Base-by-base conservation (phyloP, 345 rosid species). In the Pelargonium nanum region DNA sequence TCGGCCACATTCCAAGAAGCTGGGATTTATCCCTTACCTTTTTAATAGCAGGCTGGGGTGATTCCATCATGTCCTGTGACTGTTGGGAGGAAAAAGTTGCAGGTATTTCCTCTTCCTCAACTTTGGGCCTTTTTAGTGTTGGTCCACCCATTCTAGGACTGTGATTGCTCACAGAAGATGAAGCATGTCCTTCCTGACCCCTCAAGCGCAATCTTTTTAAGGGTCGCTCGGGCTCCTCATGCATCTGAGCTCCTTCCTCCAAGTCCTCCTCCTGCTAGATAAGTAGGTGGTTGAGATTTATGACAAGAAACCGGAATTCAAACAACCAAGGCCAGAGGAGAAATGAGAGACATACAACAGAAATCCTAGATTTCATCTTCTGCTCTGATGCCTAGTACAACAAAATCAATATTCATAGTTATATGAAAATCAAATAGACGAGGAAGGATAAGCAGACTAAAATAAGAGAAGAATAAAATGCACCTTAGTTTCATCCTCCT, bases 401-500 rank as follows among this genome's bases (percentile, higher is more conserved):
- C n/a, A 23, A 59, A 74, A 59, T 17, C 59, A 22, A 52, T 5
- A 32, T 19, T 61, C 22, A 65, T 26, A 32, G 55, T 16, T 44
- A 52, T 22, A 61, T 16, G 12, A 8, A 22, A 8, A 57, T 8
- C 55, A 22, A 26, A n/a, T 45, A 60, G 22, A 62, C 55, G 53
- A 26, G 17, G 15, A 25, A 22, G 12, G 24, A 22, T 54, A 40
- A 34, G 66, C 22, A 28, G 16, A 62, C 55, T 50, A 22, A 57
- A 32, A 12, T 19, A 25, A 62, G 17, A 23, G 22, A 24, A 59
- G 10, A 61, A 2, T n/a, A 55, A 63, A 67, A 56, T 63, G 62
- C 61, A 89, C 99, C 90, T 80, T 61, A 53, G 63, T 34, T 12
- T 93, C 96, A 63, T 90, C 87, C 20, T 65, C 75, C 0, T 94